Conservation (phyloP, 805 yeast genomes). For the Tetrapisispora phaffii region DNA sequence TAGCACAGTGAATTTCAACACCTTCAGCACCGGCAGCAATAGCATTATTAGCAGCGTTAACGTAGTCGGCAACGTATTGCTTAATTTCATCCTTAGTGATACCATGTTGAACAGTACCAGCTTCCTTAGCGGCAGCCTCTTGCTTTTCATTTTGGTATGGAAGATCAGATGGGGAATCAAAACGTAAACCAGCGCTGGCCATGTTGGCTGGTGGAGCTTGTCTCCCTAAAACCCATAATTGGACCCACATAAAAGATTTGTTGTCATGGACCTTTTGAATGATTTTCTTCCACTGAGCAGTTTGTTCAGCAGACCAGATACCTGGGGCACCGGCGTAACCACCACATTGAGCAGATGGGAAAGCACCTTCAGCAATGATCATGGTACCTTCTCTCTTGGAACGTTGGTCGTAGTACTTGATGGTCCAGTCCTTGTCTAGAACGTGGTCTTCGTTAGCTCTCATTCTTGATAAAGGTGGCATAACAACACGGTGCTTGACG, state of each 20-base stretch:
- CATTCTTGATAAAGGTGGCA: slow-evolving; percentile 39
- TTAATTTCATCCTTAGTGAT: slow-evolving; percentile 30
- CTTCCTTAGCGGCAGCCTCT: slow-evolving; percentile 27
- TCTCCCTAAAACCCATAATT: slow-evolving; percentile 45
- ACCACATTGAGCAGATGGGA: slow-evolving; percentile 36
- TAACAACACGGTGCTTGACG: slow-evolving; percentile 32
- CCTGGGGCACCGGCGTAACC: slow-evolving; percentile 42
- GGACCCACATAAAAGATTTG: slow-evolving; percentile 37
- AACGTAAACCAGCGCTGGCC: slow-evolving; percentile 30
- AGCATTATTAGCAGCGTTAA: slow-evolving; percentile 34
- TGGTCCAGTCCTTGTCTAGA: slow-evolving; percentile 37
- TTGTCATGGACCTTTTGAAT: slow-evolving; percentile 41
- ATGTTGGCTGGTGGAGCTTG: slow-evolving; percentile 32
- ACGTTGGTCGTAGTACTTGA: slow-evolving; percentile 48
- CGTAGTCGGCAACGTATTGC: slow-evolving; percentile 19
- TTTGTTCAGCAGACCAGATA: slow-evolving; percentile 40
- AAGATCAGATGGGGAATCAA: slow-evolving; percentile 32
- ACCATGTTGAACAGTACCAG: slow-evolving; percentile 26
- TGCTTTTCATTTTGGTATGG: slow-evolving; percentile 25
- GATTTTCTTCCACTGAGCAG: slow-evolving; percentile 39
- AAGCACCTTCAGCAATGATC: slow-evolving; percentile 51
- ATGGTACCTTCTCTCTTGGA: slow-evolving; percentile 48
- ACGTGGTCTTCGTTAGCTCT: slow-evolving; percentile 33
- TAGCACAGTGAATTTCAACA: slow-evolving; percentile 58
- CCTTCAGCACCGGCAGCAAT: slow-evolving; percentile 40